Evolutionary conservation across 352 stramenopile genomes (phyloP).

Genomic region (Phytophthora megakarya): DNA sequence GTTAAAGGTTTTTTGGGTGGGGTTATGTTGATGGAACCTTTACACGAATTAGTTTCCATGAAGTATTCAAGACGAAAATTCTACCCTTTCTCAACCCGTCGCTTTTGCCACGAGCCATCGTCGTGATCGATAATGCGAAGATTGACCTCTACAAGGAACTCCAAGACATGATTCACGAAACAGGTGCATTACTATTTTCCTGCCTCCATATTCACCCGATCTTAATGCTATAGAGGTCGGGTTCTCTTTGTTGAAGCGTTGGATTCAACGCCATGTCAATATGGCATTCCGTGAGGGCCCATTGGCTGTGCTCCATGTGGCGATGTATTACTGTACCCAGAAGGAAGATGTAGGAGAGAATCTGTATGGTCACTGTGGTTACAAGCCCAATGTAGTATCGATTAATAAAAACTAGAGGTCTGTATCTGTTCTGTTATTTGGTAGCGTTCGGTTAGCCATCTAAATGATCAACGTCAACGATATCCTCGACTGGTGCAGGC

Average conservation of each 20-base stretch:
- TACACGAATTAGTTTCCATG: neutral
- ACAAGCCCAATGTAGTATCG: neutral
- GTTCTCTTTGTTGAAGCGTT: constrained; percentile 2
- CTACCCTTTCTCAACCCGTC: neutral
- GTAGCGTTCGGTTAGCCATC: neutral
- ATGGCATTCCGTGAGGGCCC: constrained; percentile 4
- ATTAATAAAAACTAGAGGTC: neutral
- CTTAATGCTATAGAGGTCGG: constrained; percentile 4
- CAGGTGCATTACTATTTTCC: neutral
- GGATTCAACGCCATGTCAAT: constrained; percentile 9
- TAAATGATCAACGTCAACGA: neutral
- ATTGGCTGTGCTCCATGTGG: neutral
- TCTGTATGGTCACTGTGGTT: neutral
- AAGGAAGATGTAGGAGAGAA: constrained; percentile 6
- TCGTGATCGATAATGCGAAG: neutral
- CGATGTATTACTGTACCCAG: constrained; percentile 5
- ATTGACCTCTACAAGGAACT: neutral
- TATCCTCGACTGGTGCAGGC: neutral
- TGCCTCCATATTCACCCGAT: constrained; percentile 4
- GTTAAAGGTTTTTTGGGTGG: too few relatives aligned
- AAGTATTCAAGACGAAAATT: neutral
- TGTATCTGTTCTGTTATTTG: neutral
- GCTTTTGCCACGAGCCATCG: neutral
- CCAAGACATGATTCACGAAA: neutral
- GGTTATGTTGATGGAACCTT: too few relatives aligned